Evolutionary conservation across 139 green algal species (phyloP).

Genomic region (Chlamydomonas sphaeroides): DNA sequence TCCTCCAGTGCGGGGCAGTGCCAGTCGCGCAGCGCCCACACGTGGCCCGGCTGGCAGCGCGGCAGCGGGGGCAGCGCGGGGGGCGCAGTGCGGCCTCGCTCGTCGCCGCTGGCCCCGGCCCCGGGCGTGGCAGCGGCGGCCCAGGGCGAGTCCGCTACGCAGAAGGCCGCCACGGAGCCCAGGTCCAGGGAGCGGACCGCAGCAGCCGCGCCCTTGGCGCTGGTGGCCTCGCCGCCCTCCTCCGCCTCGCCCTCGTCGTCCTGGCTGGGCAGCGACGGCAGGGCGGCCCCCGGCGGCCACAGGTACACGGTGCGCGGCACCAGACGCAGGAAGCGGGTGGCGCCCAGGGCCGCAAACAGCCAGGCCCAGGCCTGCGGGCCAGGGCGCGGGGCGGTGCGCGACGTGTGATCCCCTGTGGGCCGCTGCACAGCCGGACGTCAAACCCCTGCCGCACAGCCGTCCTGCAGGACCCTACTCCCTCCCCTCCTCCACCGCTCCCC

Average conservation of each 20-base stretch:
- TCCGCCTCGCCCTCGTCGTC: neutral
- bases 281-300: neutral
- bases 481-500: too few species aligned
- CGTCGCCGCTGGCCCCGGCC: neutral
- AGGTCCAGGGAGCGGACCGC: too few species aligned
- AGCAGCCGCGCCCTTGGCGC: too few species aligned
- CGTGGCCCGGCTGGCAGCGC: neutral
- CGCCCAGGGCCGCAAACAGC: neutral
- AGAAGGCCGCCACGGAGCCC: too few species aligned
- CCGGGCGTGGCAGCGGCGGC: neutral
- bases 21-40: neutral
- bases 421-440: too few species aligned
- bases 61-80: neutral
- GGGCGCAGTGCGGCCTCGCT: neutral
- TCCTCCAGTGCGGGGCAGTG: neutral
- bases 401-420: too few species aligned
- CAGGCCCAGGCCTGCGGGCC: neutral
- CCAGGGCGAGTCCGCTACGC: neutral
- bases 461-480: too few species aligned
- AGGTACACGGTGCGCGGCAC: neutral
- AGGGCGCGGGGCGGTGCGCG: too few species aligned
- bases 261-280: neutral
- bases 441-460: too few species aligned
- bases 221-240: too few species aligned
- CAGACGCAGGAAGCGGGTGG: constrained; percentile 9